These are phyloP conservation scores for Microcyclospora pomicola DNA, from an alignment of 2,329 filamentous ascomycete genomes.

Conservation along the genomic window DNA sequence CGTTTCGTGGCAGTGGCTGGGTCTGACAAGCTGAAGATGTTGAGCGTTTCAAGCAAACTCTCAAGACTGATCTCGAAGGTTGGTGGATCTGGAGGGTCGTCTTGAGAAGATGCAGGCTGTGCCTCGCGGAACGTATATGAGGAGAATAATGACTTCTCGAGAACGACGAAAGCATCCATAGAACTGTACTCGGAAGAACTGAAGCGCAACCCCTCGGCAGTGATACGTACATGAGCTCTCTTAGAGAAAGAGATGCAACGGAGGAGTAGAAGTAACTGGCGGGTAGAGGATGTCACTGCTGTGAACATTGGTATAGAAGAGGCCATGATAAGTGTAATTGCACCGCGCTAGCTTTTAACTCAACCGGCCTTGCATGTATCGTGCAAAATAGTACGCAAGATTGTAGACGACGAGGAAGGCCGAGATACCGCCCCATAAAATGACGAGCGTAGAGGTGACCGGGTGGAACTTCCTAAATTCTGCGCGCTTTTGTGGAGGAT, in stretches of 20 bases:
- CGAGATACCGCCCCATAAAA: constrained; percentile 9
- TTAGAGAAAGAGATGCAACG: constrained; percentile 48
- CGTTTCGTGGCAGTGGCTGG: constrained; percentile 21
- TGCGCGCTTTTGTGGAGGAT: constrained; percentile 1
- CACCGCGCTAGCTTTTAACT: neutral
- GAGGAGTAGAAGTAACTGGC: constrained; percentile 55
- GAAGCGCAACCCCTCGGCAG: constrained; percentile 72
- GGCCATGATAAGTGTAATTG: constrained; percentile 21
- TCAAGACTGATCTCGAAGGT: constrained; percentile 78
- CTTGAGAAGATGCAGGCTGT: constrained; percentile 24
- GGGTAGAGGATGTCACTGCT: constrained; percentile 63
- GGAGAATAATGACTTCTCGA: constrained; percentile 80
- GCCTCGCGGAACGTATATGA: constrained; percentile 57
- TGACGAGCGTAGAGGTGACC: constrained; percentile 14
- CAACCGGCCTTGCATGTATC: neutral
- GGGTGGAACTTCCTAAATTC: constrained; percentile 9
- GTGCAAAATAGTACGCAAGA: constrained; percentile 5
- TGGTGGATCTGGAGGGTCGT: constrained; percentile 38
- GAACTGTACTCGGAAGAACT: constrained; percentile 77
- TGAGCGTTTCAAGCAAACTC: constrained; percentile 80
- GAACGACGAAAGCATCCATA: constrained; percentile 78
- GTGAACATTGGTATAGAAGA: constrained; percentile 46
- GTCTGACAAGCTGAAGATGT: constrained; percentile 69
- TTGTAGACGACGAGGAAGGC: constrained; percentile 11
- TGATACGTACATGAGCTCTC: constrained; percentile 60